Evolutionary conservation across 805 yeast genomes (phyloP).

Genomic region (Debaryomyces castellii): DNA sequence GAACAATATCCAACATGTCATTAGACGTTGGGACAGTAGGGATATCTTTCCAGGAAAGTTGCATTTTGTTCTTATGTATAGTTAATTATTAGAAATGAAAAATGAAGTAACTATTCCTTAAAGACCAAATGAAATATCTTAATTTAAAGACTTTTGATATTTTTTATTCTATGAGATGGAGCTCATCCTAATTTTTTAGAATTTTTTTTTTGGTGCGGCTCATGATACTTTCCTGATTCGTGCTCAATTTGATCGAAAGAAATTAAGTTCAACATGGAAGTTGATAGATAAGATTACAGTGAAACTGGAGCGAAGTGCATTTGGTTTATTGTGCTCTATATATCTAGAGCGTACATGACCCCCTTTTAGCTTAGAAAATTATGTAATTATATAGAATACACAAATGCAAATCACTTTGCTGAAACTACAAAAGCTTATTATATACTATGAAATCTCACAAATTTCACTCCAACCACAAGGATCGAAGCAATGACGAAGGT

Average conservation of each 20-base stretch:
- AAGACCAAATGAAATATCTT: neutral
- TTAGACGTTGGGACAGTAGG: constrained; percentile 91
- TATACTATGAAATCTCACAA: no score
- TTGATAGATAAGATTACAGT: no score
- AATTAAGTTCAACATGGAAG: no score
- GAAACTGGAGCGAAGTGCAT: no score
- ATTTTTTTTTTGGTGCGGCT: constrained; percentile 7
- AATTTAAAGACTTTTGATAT: neutral
- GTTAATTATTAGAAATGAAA: neutral
- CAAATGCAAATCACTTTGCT: neutral
- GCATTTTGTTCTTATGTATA: constrained; percentile 54
- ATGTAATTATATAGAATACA: neutral
- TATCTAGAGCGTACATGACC: no score
- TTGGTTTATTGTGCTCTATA: no score
- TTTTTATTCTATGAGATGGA: constrained; percentile 1
- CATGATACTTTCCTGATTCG: constrained; percentile 5
- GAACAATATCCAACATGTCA: constrained; percentile 93
- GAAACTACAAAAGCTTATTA: neutral
- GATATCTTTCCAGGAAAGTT: constrained; percentile 97
- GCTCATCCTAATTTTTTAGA: constrained; percentile 4
- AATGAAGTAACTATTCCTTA: constrained; percentile 3
- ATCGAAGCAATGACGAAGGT: no score
- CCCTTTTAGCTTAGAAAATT: neutral
- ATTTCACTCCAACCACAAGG: no score
- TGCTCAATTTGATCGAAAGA: neutral